phyloP scores from a whole-genome alignment of 108 stramenopile species.

The Cylindrotheca fusiformis region DNA sequence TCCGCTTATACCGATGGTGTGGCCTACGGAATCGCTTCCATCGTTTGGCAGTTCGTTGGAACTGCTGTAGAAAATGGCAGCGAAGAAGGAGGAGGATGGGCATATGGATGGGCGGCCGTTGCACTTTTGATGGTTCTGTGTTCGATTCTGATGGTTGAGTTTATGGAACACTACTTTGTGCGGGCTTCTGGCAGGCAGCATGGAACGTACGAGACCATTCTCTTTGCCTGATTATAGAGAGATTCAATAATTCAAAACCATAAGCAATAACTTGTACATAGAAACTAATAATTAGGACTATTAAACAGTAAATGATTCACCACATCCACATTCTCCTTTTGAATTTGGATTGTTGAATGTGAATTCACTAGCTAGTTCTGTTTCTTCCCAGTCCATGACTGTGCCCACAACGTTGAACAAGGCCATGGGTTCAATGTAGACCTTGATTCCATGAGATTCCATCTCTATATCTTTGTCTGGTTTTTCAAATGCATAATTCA shows the following conservation, averaged over 20 bases:
- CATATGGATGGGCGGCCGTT: constrained; percentile 82
- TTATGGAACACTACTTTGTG: constrained; percentile 79
- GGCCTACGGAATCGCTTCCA: constrained; percentile 58
- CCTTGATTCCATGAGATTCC: constrained; percentile 72
- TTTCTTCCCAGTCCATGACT: constrained; percentile 96
- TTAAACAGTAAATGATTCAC: constrained; percentile 97
- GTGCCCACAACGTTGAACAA: constrained; percentile 97
- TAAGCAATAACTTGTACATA: not conserved
- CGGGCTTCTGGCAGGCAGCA: constrained; percentile 18
- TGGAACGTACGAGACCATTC: constrained; percentile 57
- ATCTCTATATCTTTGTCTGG: constrained; percentile 57
- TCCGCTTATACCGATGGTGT: constrained; percentile 75
- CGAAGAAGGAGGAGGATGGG: constrained; percentile 75
- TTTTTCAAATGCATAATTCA: constrained; percentile 92
- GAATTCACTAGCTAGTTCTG: constrained; percentile 95
- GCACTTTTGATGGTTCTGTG: constrained; percentile 68
- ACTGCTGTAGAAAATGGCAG: constrained; percentile 61
- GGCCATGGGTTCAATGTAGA: constrained; percentile 98
- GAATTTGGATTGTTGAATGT: constrained; percentile 99
- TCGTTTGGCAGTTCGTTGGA: constrained; percentile 73
- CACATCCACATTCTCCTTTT: constrained; percentile 99
- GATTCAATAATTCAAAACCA: not conserved
- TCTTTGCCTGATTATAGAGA: constrained; percentile 33
- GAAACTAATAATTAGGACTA: not conserved
- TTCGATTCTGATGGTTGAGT: constrained; percentile 75